Evolutionary conservation across 352 stramenopile species (phyloP), one percentile per base, ranked within the genome.

Genomic region (Phytophthora hybrid): DNA sequence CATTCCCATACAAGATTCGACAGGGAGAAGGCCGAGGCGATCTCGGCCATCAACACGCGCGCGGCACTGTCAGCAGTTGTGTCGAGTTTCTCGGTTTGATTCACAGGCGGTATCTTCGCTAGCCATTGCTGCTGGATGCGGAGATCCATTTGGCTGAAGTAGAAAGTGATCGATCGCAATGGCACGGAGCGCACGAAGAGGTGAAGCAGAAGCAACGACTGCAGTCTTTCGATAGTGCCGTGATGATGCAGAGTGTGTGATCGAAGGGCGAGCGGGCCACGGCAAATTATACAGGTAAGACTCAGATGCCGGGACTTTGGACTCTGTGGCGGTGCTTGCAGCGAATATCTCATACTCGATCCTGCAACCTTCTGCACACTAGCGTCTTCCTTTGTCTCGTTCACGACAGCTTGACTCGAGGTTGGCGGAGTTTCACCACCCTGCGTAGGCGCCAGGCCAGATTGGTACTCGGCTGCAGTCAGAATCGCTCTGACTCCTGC

Each of bases 71-170:
- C 19, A 8, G 26, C 19, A 31, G 4, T 39, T 46, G 9, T 34
- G 9, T 19, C 14, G n/a, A 11, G 32, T 44, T 47, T 16, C n/a
- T 7, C 14, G 18, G 1, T 9, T 56, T 1, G 47, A 26, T 44
- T 44, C 10, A 6, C 11, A 14, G 57, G 34, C 2, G 56, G 46
- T 10, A 72, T 47, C 54, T 64, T 57, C 16, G 65, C 51, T 23
- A 72, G 16, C 65, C 65, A 72, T 37, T 44, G 18, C 3, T 21
- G 57, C 57, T 66, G 65, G 23, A 72, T 72, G 14, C 29, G 65
- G 34, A 62, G 56, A 51, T 72, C 37, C 57, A 66, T 60, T 11
- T 18, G 65, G 6, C 21, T 37, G 19, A 72, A 66, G 65, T 72
- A 64, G 23, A 72, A 72, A 7, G 65, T 23, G 52, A 66, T 62